Evolutionary conservation across 164 flowering plant species (phyloP), one percentile per base, ranked within the genome.

Genomic region (Buxus sempervirens): DNA sequence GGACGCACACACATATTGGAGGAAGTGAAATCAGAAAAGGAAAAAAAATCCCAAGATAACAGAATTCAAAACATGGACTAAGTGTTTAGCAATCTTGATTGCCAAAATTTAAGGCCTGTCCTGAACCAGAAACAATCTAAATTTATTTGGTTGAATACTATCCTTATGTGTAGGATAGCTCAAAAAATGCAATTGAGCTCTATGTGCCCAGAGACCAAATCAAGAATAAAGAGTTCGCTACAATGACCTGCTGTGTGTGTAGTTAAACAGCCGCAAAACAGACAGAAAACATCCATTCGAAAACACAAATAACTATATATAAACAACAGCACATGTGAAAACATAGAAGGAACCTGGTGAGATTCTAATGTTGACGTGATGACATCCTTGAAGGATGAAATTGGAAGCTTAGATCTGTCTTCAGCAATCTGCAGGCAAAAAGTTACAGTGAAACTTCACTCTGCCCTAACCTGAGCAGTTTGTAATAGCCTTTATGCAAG

Each of bases 341-440:
- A 56, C 14, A 54, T 22, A 26, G 61, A 62, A 67, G 58, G 70
- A 78, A 95, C 98, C 98, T 96, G 98, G 71, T 90, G 76, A 73
- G 90, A 80, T 60, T 85, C 86, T 38, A 86, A 19, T n/a, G 89
- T 73, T 10, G 95, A 86, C 24, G 88, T 80, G 74, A 96, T 91
- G 62, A 49, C 73, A 76, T 96, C 96, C 75, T 61, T 74, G 73
- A 82, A 96, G 22, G 95, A 83, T 56, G 93, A 78, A 72, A 93
- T 91, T 54, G 98, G 98, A 75, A 96, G 97, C 76, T 83, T 91
- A 63, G 84, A 81, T 76, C 88, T 85, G 60, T 66, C 74, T 74
- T 81, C 84, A 41, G 75, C 24, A 54, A 93, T 81, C 99, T 96
- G 89, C 80, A 82, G 0, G 41, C 60, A 70, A 24, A 38, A 55